Evolutionary conservation across 1,139 yeast genomes (phyloP).

Genomic region (Zhuliangozyma parablackwelliae): DNA sequence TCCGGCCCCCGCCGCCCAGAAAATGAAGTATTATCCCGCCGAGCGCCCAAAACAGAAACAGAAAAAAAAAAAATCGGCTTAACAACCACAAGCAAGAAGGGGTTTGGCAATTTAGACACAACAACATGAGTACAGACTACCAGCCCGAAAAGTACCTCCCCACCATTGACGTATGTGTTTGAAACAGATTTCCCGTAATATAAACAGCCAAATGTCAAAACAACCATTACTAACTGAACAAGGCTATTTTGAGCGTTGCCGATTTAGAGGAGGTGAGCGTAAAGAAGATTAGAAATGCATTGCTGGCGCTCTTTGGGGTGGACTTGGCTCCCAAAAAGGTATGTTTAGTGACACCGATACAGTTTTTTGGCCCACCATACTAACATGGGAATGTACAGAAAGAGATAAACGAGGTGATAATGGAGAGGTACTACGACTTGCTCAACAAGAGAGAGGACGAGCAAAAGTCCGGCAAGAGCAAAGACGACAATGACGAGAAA

Average conservation of each 20-base stretch:
- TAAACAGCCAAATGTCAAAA: not conserved
- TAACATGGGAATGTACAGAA: slow-evolving; percentile 28
- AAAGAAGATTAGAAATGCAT: slow-evolving; percentile 63
- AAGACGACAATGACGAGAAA: slow-evolving; percentile 9
- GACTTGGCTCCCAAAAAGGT: slow-evolving; percentile 50
- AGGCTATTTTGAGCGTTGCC: slow-evolving; percentile 74
- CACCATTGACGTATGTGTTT: slow-evolving; percentile 60
- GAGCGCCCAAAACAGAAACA: too few relatives aligned
- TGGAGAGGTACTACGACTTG: slow-evolving; percentile 53
- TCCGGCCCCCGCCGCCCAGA: too few relatives aligned
- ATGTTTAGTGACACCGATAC: slow-evolving; percentile 14
- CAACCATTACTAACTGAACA: slow-evolving; percentile 19
- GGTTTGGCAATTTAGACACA: too few relatives aligned
- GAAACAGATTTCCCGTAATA: not conserved
- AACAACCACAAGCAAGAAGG: too few relatives aligned
- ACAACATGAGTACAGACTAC: slow-evolving; percentile 8
- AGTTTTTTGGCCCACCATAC: slow-evolving; percentile 3
- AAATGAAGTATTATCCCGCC: too few relatives aligned
- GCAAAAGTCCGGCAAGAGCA: slow-evolving; percentile 12
- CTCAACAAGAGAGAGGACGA: slow-evolving; percentile 34
- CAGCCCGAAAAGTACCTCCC: slow-evolving; percentile 42
- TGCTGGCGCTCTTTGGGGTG: slow-evolving; percentile 61
- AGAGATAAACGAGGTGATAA: slow-evolving; percentile 55
- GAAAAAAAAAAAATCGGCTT: too few relatives aligned
- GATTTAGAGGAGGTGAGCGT: slow-evolving; percentile 70